These are phyloP conservation scores for Ustulina deusta DNA, from an alignment of 2,329 filamentous ascomycete genomes.

Conservation along the genomic window DNA sequence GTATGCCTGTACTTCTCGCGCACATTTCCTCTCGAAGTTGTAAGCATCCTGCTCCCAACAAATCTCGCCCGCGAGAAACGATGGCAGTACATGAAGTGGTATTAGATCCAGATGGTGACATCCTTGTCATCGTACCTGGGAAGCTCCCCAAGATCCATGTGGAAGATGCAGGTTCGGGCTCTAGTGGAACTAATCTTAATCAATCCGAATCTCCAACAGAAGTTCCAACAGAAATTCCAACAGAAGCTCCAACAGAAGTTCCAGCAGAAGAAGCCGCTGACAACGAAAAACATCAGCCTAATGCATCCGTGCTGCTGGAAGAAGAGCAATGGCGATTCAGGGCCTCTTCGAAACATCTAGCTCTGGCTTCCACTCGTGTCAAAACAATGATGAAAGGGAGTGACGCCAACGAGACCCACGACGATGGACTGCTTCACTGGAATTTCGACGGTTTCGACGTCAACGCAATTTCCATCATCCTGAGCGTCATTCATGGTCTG, in stretches of 20 bases:
- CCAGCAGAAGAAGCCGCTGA: background rate
- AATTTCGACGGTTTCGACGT: slow-evolving; percentile 24
- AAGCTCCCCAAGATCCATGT: background rate
- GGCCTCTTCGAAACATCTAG: slow-evolving; percentile 32
- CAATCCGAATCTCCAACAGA: background rate
- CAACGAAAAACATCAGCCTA: background rate
- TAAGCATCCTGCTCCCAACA: background rate
- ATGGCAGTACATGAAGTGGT: slow-evolving; percentile 25
- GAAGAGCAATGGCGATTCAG: slow-evolving; percentile 30
- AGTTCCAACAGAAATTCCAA: background rate
- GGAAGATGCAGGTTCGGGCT: background rate
- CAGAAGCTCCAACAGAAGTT: background rate
- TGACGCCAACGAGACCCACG: slow-evolving; percentile 25
- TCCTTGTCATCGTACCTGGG: slow-evolving; percentile 28
- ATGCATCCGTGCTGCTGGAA: background rate
- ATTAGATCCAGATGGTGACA: slow-evolving; percentile 33
- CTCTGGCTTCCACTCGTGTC: slow-evolving; percentile 25
- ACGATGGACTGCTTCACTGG: slow-evolving; percentile 26
- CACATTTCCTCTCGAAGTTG: background rate
- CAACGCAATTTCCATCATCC: slow-evolving; percentile 18
- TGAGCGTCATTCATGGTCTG: slow-evolving; percentile 30
- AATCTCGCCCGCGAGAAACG: background rate
- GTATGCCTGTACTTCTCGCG: slow-evolving; percentile 9
- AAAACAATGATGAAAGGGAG: slow-evolving; percentile 33
- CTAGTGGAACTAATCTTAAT: background rate